Evolutionary conservation across 208 protist genomes (phyloP), one percentile per base, ranked within the genome.

Genomic region (Balamuthia mandrillaris): DNA sequence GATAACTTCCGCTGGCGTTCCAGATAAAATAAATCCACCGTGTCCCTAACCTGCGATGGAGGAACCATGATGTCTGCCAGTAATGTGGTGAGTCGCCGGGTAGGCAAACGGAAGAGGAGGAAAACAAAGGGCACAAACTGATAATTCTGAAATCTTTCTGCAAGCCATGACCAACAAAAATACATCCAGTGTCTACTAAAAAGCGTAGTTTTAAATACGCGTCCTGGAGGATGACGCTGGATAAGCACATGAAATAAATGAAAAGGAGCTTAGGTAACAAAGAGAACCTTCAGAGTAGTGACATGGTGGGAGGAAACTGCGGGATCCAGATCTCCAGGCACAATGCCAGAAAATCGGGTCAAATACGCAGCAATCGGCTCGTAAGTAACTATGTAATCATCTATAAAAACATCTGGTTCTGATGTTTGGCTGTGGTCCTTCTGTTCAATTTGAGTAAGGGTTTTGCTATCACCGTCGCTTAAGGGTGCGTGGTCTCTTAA

Each of bases 151-250:
- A 98, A 90, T 98, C 97, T 82, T 98, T 96, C 44, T 93, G 85
- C 14, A 98, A 90, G 44, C 96, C 96, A 87, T 98, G 97, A 33
- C 97, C 97, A 27, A 98, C 95, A 89, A 98, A 98, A 37, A 93
- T 90, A 1, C 95, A 95, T 24, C 95, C 94, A 24, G 89, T 88
- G 88, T 98, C 97, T 1, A 96, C 93, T 9, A 98, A 88, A 41
- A 74, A 86, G 16, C 96, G 90, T 60, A 98, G 91, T 88, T 98
- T 98, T 10, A 97, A 85, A 86, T 97, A 98, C 9, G 93, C 95
- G 5, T 70, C 41, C 85, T 89, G 72, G n/a, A n/a, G n/a, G n/a
- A n/a, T n/a, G n/a, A n/a, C n/a, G n/a, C n/a, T n/a, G n/a, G n/a
- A n/a, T n/a, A n/a, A n/a, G n/a, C n/a, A n/a, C n/a, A n/a, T n/a